A percentile compares a stretch with the other conserved stretches of the same genome.
Conservation (phyloP, 2,329 filamentous ascomycete genomes). For the Fusarium sp. region DNA sequence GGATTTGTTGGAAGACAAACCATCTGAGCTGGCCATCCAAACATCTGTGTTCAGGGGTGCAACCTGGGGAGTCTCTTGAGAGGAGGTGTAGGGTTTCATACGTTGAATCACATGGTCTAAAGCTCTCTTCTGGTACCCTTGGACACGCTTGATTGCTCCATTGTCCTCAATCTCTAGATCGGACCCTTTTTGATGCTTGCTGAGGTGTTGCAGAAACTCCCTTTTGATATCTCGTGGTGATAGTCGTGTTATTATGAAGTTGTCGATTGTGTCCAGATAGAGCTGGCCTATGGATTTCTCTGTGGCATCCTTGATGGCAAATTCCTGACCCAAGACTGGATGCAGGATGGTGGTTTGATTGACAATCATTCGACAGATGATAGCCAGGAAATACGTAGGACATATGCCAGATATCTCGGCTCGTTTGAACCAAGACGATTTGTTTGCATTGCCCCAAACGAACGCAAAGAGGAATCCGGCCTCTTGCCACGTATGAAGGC, state of each 20-base stretch:
- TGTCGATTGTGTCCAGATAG: background rate
- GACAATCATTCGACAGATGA: background rate
- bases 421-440: background rate
- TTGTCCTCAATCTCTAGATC: background rate
- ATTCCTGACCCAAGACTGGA: accelerated
- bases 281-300: background rate
- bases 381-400: background rate
- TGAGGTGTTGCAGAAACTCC: background rate
- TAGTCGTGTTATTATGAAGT: background rate
- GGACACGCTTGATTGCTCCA: background rate
- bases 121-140: background rate
- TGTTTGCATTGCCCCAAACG: background rate
- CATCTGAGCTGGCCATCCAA: background rate
- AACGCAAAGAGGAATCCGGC: background rate
- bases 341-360: no score
- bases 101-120: background rate
- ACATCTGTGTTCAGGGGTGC: background rate
- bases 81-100: background rate
- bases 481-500: background rate
- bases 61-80: background rate
- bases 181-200: background rate
- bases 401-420: background rate
- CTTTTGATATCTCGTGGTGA: background rate
- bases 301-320: background rate
- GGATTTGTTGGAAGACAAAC: background rate